Base-by-base conservation (phyloP, 345 rosid genomes). In the Raphanus raphanistrum region DNA sequence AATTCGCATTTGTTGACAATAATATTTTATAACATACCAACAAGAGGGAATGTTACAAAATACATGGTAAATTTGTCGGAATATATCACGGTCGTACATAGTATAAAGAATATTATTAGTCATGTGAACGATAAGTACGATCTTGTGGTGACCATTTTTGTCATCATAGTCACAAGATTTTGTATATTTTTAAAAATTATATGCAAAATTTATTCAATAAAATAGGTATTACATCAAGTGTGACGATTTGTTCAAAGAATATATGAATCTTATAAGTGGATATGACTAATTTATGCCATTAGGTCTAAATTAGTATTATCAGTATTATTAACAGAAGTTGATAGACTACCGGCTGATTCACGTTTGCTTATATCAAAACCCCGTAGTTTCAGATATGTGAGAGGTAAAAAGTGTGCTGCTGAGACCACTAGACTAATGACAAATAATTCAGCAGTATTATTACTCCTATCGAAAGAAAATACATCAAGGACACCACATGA, bases 121-220 rank as follows among this genome's bases (percentile, higher is more conserved):
- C 69, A 76, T 52, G 69, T 68, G 35, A 73, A 68, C n/a, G 79
- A 76, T 57, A 60, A 45, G 68, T 59, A 33, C 43, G 5, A 52
- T 12, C 29, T 61, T 76, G 43, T 62, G 32, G 10, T 13, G 74
- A 10, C 15, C 6, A 62, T 58, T 36, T 75, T 38, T 63, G 32
- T 8, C 28, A 65, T 26, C 11, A 55, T 54, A 11, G n/a, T 36
- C 65, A 55, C 57, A 54, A 55, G 10, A 41, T 10, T 41, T 41
- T 41, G 13, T 41, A 41, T 32, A 32, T 36, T 36, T 36, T 36
- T 36, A 21, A 21, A 21, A 21, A 36, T 36, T 36, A 36, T 36
- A 10, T 36, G 43, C 8, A 36, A 36, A 8, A 36, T 41, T 41
- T 10, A 41, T 41, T 41, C 1, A 41, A 41, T 41, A 41, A 41